Base-by-base conservation (phyloP, 164 flowering plant species). In the Macadamia integrifolia region DNA sequence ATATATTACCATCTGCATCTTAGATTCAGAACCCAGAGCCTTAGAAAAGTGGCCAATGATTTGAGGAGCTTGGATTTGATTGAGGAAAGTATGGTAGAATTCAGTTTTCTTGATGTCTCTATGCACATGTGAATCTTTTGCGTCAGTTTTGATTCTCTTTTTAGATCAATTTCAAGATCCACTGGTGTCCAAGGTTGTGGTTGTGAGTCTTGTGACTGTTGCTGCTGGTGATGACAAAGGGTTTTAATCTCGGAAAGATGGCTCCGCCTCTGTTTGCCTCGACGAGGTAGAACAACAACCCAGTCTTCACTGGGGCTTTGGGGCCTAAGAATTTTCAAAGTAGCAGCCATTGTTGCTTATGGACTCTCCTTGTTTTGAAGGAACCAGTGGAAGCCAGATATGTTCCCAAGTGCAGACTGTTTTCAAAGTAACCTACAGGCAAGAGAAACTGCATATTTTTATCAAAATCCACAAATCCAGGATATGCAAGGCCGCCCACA, bases 1-100 rank as follows among this genome's bases (percentile, higher is more conserved):
- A 74, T 91, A 93, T 13, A 93, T 75, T 43, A 93, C 93, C 98
- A 91, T 86, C 70, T 76, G 76, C 84, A 93, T 79, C 55, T 77
- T 78, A 3, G 58, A 17, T 46, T 46, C 50, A 11, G 50, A 46
- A 11, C 50, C 89, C 73, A 86, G 66, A 49, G 79, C 83, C 68
- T 71, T 77, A 7, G 31, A 32, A 60, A 91, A 74, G 50, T 46
- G 13, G 7, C 50, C 50, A 46, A 9, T 9, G 50, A 46, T 46
- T 46, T 46, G 50, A 46, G 50, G 50, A 46, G 6, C 13, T 46
- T 46, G 50, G 13, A 46, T 46, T 46, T 46, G 50, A 46, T 46
- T 46, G 50, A 46, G 50, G 13, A 46, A 3, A 46, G 9, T 46
- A 46, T 8, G 50, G 50, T 46, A 46, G 50, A 46, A 46, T 46